Evolutionary conservation across 805 yeast species (phyloP).

Genomic region (Spathaspora hagerdaliae): DNA sequence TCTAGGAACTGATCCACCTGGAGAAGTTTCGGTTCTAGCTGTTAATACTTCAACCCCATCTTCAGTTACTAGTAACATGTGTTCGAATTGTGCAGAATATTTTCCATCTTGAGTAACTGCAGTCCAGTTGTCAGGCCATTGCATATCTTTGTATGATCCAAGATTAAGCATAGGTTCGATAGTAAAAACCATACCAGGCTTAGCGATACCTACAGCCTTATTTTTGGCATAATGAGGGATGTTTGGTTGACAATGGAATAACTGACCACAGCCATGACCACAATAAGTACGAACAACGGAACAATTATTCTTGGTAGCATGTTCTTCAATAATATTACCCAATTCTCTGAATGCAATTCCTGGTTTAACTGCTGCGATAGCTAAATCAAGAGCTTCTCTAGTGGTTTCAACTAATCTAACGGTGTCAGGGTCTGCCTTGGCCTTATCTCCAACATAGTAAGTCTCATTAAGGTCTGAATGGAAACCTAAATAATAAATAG

Average conservation of each 20-base stretch:
- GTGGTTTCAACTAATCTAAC: constrained; percentile 85
- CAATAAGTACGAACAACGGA: constrained; percentile 87
- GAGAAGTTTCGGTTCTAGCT: constrained; percentile 73
- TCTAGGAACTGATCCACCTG: constrained; percentile 82
- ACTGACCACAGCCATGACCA: constrained; percentile 88
- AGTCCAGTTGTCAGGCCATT: constrained; percentile 99
- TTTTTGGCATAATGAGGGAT: constrained; percentile 93
- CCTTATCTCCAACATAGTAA: constrained; percentile 90
- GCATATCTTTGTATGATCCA: constrained; percentile 74
- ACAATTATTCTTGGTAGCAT: constrained; percentile 72
- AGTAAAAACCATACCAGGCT: constrained; percentile 95
- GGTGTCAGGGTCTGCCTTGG: constrained; percentile 71
- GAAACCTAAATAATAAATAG: constrained; percentile 79
- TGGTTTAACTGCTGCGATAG: constrained; percentile 84
- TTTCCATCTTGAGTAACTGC: constrained; percentile 87
- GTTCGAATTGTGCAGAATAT: constrained; percentile 92
- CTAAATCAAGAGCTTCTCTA: constrained; percentile 80
- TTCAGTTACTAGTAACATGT: constrained; percentile 88
- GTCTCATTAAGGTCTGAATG: constrained; percentile 97
- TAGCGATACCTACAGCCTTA: constrained; percentile 89
- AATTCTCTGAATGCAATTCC: constrained; percentile 83
- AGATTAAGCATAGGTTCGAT: constrained; percentile 95
- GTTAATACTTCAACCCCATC: constrained; percentile 88
- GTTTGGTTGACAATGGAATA: constrained; percentile 90
- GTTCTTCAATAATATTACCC: constrained; percentile 85